These are phyloP conservation scores for Nannizziopsis arthrosporioides DNA, from an alignment of 2,329 filamentous ascomycete genomes.

Conservation along the genomic window DNA sequence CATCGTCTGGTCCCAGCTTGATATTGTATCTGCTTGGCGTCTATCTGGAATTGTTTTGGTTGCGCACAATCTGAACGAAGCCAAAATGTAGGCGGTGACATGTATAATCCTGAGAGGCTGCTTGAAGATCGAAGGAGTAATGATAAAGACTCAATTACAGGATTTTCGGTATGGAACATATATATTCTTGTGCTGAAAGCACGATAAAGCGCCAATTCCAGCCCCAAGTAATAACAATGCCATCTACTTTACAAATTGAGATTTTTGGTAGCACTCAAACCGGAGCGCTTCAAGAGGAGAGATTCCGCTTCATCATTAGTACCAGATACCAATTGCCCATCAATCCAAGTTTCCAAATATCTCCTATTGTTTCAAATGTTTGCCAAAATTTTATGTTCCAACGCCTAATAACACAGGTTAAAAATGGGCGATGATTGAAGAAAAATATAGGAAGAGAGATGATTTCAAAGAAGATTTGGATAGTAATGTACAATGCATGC, in stretches of 20 bases:
- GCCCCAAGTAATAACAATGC: neutral
- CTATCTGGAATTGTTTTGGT: too few relatives aligned
- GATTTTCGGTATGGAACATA: neutral
- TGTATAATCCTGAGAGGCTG: too few relatives aligned
- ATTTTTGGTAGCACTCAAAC: neutral
- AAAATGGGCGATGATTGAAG: constrained; percentile 3
- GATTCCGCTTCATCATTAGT: neutral
- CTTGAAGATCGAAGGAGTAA: too few relatives aligned
- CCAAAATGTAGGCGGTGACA: too few relatives aligned
- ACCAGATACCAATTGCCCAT: constrained; percentile 1
- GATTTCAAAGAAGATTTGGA: constrained; percentile 4
- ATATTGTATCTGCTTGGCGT: neutral
- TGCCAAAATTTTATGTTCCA: neutral
- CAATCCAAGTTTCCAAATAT: neutral
- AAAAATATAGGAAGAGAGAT: neutral
- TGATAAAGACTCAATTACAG: neutral
- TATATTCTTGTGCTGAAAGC: neutral
- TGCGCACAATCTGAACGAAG: too few relatives aligned
- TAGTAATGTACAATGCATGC: constrained; percentile 8
- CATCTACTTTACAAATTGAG: neutral
- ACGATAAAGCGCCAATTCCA: neutral
- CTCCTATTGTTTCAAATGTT: neutral
- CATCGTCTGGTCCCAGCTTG: too few relatives aligned
- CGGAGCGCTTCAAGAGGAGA: constrained; percentile 4
- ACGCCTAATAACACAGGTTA: constrained; percentile 3